A percentile compares a stretch with the other conserved stretches of the same genome.
Evolutionary conservation across 371 early-diverging fungal genomes (phyloP).

Genomic region (Mortierella sp.): DNA sequence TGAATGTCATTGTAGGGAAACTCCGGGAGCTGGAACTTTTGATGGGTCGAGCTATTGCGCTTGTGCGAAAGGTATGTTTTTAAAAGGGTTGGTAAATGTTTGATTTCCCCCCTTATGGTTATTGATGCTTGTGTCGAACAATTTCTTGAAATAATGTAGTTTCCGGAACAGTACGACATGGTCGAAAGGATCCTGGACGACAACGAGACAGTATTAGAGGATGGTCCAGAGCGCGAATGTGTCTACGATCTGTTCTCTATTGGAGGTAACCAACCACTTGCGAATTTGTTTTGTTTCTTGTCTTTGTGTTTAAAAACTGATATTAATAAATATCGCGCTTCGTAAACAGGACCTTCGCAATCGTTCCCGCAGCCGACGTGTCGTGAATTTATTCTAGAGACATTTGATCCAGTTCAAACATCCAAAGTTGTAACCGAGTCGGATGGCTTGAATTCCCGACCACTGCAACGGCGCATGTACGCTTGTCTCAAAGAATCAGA

Average conservation of each 20-base stretch:
- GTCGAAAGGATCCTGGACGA: slow-evolving; percentile 69
- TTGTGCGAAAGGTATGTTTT: slow-evolving; percentile 68
- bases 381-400: slow-evolving; percentile 63
- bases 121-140: neutral
- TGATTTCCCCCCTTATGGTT: slow-evolving; percentile 21
- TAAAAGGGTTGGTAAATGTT: neutral
- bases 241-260: slow-evolving; percentile 71
- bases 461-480: slow-evolving; percentile 49
- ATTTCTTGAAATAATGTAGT: slow-evolving; percentile 26
- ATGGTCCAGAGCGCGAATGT: slow-evolving; percentile 71
- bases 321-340: neutral
- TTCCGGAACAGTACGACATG: slow-evolving; percentile 77
- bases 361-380: slow-evolving; percentile 62
- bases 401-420: slow-evolving; percentile 24
- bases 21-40: slow-evolving; percentile 70
- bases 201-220: slow-evolving; percentile 63
- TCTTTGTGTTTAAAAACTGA: neutral
- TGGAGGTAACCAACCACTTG: slow-evolving; percentile 56
- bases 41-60: slow-evolving; percentile 73
- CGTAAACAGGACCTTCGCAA: slow-evolving; percentile 34
- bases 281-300: neutral
- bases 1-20: slow-evolving; percentile 62
- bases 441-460: slow-evolving; percentile 28
- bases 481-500: slow-evolving; percentile 52
- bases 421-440: neutral